A percentile compares a stretch with the other conserved stretches of the same genome.
Conservation (phyloP, 306 rosid genomes). For the Arachis hypogaea region DNA sequence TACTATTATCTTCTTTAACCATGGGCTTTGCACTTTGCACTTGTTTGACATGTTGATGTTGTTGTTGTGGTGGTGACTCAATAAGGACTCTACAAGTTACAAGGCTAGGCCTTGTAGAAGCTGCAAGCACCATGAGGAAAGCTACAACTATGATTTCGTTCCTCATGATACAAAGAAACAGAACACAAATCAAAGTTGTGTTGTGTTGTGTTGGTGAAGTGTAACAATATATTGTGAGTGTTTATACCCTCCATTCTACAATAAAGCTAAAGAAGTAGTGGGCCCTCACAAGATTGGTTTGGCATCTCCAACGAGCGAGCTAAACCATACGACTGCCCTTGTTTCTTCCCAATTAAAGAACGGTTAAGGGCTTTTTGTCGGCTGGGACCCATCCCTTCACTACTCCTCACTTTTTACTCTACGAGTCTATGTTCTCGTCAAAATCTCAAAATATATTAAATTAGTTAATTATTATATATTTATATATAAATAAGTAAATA, state of each 20-base stretch:
- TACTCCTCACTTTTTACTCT: too few relatives aligned
- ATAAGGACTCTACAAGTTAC: slow-evolving; percentile 49
- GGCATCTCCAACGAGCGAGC: slow-evolving; percentile 58
- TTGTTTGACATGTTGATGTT: too few relatives aligned
- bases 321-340: slow-evolving; percentile 34
- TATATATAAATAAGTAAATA: too few relatives aligned
- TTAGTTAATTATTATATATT: too few relatives aligned
- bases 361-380: slow-evolving; percentile 56
- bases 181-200: background rate
- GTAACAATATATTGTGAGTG: background rate
- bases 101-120: slow-evolving; percentile 30
- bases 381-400: too few relatives aligned
- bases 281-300: slow-evolving; percentile 52
- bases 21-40: background rate
- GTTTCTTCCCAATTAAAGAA: slow-evolving; percentile 39
- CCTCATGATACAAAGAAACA: slow-evolving; percentile 40
- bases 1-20: background rate
- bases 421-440: too few relatives aligned
- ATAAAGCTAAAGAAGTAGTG: slow-evolving; percentile 42
- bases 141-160: slow-evolving; percentile 31
- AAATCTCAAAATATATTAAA: too few relatives aligned
- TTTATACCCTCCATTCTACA: slow-evolving; percentile 39
- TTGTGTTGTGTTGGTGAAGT: slow-evolving; percentile 34
- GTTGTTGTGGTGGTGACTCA: slow-evolving; percentile 11
- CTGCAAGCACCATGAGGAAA: slow-evolving; percentile 37